Percentiles rank a stretch among this genome's conserved stretches.
These are phyloP conservation scores for Platismatia glauca DNA, from an alignment of 495 filamentous ascomycete species.

Conservation along the genomic window DNA sequence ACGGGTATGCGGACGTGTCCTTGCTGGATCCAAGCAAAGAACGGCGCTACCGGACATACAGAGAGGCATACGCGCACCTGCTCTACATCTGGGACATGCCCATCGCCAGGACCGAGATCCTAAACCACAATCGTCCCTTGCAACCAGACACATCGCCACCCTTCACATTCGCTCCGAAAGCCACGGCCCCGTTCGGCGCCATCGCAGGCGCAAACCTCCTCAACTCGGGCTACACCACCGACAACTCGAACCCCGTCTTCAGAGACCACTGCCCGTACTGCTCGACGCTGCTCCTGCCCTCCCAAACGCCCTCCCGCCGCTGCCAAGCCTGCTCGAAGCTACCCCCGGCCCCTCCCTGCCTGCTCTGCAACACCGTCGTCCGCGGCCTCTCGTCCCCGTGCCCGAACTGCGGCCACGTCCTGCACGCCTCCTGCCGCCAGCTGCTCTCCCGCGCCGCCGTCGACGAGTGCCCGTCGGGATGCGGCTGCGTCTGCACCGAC, in stretches of 20 bases:
- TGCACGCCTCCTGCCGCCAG: slow-evolving; percentile 41
- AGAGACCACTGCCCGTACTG: slow-evolving; percentile 40
- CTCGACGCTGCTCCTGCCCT: slow-evolving; percentile 5
- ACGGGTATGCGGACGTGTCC: slow-evolving; percentile 56
- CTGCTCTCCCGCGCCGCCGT: slow-evolving; percentile 31
- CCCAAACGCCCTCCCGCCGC: slow-evolving; percentile 24
- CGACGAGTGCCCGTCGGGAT: slow-evolving; percentile 38
- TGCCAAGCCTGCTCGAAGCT: slow-evolving; percentile 36
- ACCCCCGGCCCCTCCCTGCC: slow-evolving; percentile 35
- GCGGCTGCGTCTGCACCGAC: slow-evolving; percentile 43
- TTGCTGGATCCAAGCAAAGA: slow-evolving; percentile 58
- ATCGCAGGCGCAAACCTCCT: slow-evolving; percentile 4
- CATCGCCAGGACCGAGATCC: slow-evolving; percentile 64
- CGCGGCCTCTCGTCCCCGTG: slow-evolving; percentile 45
- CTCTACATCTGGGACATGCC: slow-evolving; percentile 76
- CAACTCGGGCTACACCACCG: slow-evolving; percentile 6
- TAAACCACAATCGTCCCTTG: slow-evolving; percentile 59
- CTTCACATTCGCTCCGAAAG: not conserved
- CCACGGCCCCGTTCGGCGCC: not conserved
- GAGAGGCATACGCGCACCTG: slow-evolving; percentile 71
- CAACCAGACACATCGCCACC: not conserved
- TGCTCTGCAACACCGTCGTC: slow-evolving; percentile 40
- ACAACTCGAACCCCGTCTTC: slow-evolving; percentile 32
- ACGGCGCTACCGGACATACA: slow-evolving; percentile 58
- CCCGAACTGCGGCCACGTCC: slow-evolving; percentile 43